Evolutionary conservation across 2,329 filamentous ascomycete genomes (phyloP).

Genomic region (Fusarium solani-melongenae): DNA sequence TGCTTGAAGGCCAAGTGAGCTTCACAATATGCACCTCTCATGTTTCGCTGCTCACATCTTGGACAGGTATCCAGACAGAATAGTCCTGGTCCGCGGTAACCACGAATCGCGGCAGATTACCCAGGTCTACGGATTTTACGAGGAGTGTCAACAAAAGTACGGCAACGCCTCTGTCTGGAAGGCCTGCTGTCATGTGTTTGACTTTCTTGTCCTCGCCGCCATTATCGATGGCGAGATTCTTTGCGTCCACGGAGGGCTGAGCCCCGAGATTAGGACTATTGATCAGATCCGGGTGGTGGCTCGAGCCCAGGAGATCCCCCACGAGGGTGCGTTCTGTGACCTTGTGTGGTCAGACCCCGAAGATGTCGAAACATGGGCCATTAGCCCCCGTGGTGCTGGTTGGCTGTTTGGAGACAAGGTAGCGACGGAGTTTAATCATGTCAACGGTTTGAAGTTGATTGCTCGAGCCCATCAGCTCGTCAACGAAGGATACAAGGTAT

Average conservation of each 20-base stretch:
- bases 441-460: slow-evolving; percentile 96
- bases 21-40: background rate
- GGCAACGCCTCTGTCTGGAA: slow-evolving; percentile 99
- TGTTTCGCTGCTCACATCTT: slow-evolving; percentile 32
- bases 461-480: slow-evolving; percentile 97
- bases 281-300: slow-evolving; percentile 99
- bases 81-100: slow-evolving; percentile 96
- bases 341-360: slow-evolving; percentile 98
- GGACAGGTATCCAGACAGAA: slow-evolving; percentile 87
- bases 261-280: slow-evolving; percentile 93
- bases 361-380: slow-evolving; percentile 94
- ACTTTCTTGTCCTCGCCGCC: slow-evolving; percentile 94
- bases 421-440: slow-evolving; percentile 95
- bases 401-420: slow-evolving; percentile 99
- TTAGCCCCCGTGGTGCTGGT: slow-evolving; percentile 94
- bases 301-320: slow-evolving; percentile 95
- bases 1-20: slow-evolving; percentile 83
- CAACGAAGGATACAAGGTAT: slow-evolving; percentile 96
- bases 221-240: slow-evolving; percentile 99
- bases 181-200: slow-evolving; percentile 99
- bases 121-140: slow-evolving; percentile 99
- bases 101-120: slow-evolving; percentile 98
- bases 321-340: slow-evolving; percentile 98
- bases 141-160: slow-evolving; percentile 97
- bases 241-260: slow-evolving; percentile 93